Evolutionary conservation across 2,329 filamentous ascomycete genomes (phyloP), one percentile per base, ranked within the genome.

Genomic region (Colletotrichum sansevieriae): DNA sequence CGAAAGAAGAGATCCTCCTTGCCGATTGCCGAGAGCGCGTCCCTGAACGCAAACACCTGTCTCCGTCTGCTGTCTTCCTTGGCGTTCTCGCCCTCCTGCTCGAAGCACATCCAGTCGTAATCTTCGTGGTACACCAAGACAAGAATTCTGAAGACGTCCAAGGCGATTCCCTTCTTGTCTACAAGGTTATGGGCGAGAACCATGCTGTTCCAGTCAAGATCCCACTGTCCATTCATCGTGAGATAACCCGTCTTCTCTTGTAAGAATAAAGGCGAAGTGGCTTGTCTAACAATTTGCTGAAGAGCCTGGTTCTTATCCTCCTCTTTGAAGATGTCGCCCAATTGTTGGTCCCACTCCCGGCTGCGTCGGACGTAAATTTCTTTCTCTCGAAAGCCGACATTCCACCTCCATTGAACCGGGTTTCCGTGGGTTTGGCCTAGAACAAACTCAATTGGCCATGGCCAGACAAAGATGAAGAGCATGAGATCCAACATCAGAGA

Each of bases 1-100:
- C 91, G 89, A 82, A 92, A 97, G 82, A 98, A 98, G 61, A 98
- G 79, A 71, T 92, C 90, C 78, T 97, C 95, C 80, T 97, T 97
- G 49, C 92, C 94, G 79, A 96, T 84, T 3, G 85, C 85, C 1
- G 87, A 85, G 73, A 98, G 84, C 20, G 90, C 89, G 49, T 96
- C 91, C 74, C 93, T 90, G 78, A 98, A 97, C 3, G 87, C 86
- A 71, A 96, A 88, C 9, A 98, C 90, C 79, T 96, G 93, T 71
- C 90, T 87, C 72, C 90, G 83, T 55, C 87, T 87, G 70, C 90
- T 86, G 67, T 92, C 90, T 72, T 91, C 88, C 47, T 85, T 83
- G 2, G 79, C 78, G 33, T 74, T 80, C 10, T 81, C 81, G 1
- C 81, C 78, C 18, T 82, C 79, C 65, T 84, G 83, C 72, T 91